Evolutionary conservation across 108 stramenopile species (phyloP), one percentile per base, ranked within the genome.

Genomic region (Pseudonitzschia delicatissima): DNA sequence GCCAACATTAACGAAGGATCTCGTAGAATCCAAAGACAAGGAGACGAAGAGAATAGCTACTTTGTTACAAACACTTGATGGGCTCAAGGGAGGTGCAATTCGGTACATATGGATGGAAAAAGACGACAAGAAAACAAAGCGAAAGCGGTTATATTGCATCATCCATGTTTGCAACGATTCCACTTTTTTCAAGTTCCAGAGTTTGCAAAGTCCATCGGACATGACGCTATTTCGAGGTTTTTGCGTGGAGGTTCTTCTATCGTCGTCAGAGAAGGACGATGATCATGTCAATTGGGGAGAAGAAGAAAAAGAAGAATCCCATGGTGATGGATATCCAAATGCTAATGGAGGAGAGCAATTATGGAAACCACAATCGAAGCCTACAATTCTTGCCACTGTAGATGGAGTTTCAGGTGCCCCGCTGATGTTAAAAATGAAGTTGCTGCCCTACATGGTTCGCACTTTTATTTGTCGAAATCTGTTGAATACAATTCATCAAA

Each of bases 341-440:
- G 29, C 12, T n/a, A 31, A 8, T 28, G 2, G 29, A n/a, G n/a
- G n/a, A n/a, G n/a, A n/a, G n/a, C n/a, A n/a, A n/a, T n/a, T n/a
- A n/a, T n/a, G n/a, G 37, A 39, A 6, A 39, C 11, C 8, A 39
- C 37, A 39, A 39, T 39, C 37, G 37, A 39, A 39, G 8, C 37
- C n/a, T n/a, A n/a, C n/a, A n/a, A n/a, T n/a, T n/a, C n/a, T n/a
- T 31, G 29, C 13, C 23, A 28, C 27, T 26, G 57, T 9, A 13
- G 57, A 27, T 58, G 17, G 7, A 13, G 27, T 15, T 4, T 27
- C 37, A 18, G 17, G 23, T 31, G 32, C 0, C 44, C 60, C 60
- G 33, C 80, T 93, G 44, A 93, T 93, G 88, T 71, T 93, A 4
- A 93, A 93, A 73, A 93, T 93, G 92, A 93, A 93, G 62, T 79